These are phyloP conservation scores for Canavalia ensiformis DNA, from an alignment of 306 rosid genomes.

Conservation along the genomic window DNA sequence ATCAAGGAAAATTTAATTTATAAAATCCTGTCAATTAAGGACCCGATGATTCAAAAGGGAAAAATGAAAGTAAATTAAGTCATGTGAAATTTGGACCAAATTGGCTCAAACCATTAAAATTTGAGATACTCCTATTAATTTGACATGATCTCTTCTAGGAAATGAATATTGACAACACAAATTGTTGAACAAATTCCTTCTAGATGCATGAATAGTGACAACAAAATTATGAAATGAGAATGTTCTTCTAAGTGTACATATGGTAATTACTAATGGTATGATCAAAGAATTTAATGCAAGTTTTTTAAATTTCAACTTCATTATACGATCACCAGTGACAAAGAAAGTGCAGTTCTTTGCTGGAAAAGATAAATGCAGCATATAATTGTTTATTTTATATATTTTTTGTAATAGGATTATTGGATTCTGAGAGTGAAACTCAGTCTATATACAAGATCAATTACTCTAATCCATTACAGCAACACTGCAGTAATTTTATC, in stretches of 20 bases:
- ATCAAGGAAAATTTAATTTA: constrained; percentile 2
- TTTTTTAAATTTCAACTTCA: constrained; percentile 29
- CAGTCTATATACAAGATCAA: constrained; percentile 5
- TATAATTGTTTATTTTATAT: constrained; percentile 34
- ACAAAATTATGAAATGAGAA: constrained; percentile 17
- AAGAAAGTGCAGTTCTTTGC: constrained; percentile 20
- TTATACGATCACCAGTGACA: not conserved
- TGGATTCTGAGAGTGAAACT: constrained; percentile 1
- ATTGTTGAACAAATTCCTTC: constrained; percentile 8
- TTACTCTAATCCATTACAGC: constrained; percentile 6
- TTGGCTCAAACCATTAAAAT: constrained; percentile 22
- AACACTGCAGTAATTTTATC: constrained; percentile 7
- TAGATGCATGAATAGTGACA: constrained; percentile 19
- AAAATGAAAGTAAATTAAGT: constrained; percentile 31
- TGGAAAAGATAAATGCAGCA: constrained; percentile 19
- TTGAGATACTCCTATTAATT: constrained; percentile 29
- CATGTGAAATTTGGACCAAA: constrained; percentile 27
- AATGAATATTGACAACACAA: constrained; percentile 36
- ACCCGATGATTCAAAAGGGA: constrained; percentile 24
- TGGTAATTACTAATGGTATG: not conserved
- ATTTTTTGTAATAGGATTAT: constrained; percentile 32
- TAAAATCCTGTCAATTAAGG: not conserved
- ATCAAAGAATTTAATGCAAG: constrained; percentile 29
- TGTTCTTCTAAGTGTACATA: constrained; percentile 1
- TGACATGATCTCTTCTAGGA: not conserved